Conservation (phyloP, 1,139 yeast genomes). For the Magnusiomyces paraingens region DNA sequence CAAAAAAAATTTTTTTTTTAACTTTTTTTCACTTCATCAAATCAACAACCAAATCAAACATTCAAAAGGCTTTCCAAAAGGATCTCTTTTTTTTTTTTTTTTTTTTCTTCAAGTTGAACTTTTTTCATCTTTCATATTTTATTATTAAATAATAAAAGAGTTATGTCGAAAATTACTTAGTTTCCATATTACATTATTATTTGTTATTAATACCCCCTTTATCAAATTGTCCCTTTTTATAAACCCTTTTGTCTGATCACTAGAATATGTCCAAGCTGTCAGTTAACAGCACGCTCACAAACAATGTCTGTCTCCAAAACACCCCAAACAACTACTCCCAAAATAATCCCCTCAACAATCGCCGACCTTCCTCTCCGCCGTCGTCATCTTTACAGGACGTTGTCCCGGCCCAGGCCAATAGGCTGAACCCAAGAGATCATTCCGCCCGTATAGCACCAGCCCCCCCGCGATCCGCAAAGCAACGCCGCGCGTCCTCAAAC, state of each 20-base stretch:
- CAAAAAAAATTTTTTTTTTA: no score
- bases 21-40: no score
- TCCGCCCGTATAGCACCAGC: background rate
- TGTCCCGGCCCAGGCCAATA: background rate
- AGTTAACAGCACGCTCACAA: background rate
- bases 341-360: background rate
- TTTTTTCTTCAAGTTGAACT: no score
- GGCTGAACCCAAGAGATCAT: background rate
- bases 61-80: no score
- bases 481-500: background rate
- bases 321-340: background rate
- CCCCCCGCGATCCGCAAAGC: background rate
- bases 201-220: background rate
- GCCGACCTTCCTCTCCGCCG: background rate
- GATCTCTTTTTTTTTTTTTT: no score
- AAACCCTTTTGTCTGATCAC: background rate
- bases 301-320: background rate
- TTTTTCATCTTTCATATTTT: no score
- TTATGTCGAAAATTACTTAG: no score
- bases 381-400: background rate
- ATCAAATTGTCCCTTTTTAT: background rate
- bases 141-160: no score
- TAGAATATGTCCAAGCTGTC: conserved; percentile 8
- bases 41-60: no score
- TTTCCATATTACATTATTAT: background rate